Percentiles rank a stretch among this genome's conserved stretches.
phyloP scores from a whole-genome alignment of 306 rosid genomes.

The peach (Prunus persica) region DNA sequence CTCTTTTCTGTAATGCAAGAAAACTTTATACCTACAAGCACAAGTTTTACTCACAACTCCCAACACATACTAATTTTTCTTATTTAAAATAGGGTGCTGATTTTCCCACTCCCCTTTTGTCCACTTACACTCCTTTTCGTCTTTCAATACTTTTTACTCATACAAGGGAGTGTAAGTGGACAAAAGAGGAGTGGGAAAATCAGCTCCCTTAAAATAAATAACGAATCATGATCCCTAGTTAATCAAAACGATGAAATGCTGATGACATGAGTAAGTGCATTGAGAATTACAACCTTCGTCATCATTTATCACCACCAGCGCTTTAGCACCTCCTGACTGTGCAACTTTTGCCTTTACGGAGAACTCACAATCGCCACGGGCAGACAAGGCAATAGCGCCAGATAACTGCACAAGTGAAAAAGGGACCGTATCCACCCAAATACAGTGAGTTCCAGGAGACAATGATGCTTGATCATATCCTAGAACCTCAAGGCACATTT shows the following conservation, averaged over 20 bases:
- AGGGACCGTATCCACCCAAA: conserved; percentile 5
- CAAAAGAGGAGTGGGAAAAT: too few relatives aligned
- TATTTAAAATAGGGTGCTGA: background rate
- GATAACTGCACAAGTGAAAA: conserved; percentile 50
- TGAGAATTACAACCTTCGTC: conserved; percentile 50
- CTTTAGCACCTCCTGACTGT: conserved; percentile 68
- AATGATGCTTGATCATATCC: background rate
- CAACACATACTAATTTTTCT: background rate
- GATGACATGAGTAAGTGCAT: conserved; percentile 13
- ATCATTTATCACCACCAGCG: conserved; percentile 60
- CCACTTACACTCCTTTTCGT: too few relatives aligned
- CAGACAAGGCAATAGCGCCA: conserved; percentile 61
- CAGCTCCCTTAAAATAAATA: too few relatives aligned
- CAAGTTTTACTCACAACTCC: background rate
- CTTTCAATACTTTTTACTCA: too few relatives aligned
- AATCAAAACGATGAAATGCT: background rate
- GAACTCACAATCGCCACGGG: conserved; percentile 88
- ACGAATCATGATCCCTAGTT: background rate
- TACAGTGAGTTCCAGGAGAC: background rate
- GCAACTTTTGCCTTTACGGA: conserved; percentile 60
- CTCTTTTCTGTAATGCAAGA: background rate
- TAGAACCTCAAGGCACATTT: background rate
- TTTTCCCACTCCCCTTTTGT: too few relatives aligned
- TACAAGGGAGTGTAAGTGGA: too few relatives aligned
- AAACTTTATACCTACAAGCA: background rate